Evolutionary conservation across 192 early-diverging fungal species (phyloP), one percentile per base, ranked within the genome.

Genomic region (Mortierella alpina): DNA sequence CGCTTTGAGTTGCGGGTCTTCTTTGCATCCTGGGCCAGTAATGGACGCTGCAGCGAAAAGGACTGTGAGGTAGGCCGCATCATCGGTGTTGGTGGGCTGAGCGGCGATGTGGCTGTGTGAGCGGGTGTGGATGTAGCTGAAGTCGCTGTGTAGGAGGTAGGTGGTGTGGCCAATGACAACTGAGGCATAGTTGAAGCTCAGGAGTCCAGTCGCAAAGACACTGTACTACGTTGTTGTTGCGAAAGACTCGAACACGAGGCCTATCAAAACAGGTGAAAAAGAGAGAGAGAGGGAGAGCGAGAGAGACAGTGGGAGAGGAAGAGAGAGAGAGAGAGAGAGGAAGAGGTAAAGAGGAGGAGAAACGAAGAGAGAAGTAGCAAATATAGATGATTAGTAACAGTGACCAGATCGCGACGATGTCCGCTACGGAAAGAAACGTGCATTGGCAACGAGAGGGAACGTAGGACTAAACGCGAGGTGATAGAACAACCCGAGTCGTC

Each of bases 1-100:
- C 70, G 69, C 58, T 80, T 80, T 13, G 77, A 63, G 58, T 80
- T 80, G 44, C 77, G 69, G 31, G 65, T 80, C 65, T 67, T 72
- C 59, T 80, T 80, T 39, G 41, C 42, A 47, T 78, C 75, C 12
- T 68, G 49, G 18, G 58, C 39, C n/a, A 72, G 63, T 20, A 51
- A 13, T 17, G 77, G 70, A 10, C 65, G 64, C 40, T 80, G 77
- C 7, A 80, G 77, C 18, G 77, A 80, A 55, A 72, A 72, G 4
- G 77, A 72, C 56, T 72, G 70, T 31, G 77, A 72, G 44, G 70
- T 59, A 2, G 77, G 77, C 15, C 70, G 69, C 20, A 52, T 48
- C 51, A 71, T 60, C 1, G 71, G 53, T 7, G 68, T 22, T 13
- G 67, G 53, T 41, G 63, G 53, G 20, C 49, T 66, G 53, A 63